These are phyloP conservation scores for Pseudocercospora macadamiae DNA, from an alignment of 2,329 filamentous ascomycete species.

Conservation along the genomic window DNA sequence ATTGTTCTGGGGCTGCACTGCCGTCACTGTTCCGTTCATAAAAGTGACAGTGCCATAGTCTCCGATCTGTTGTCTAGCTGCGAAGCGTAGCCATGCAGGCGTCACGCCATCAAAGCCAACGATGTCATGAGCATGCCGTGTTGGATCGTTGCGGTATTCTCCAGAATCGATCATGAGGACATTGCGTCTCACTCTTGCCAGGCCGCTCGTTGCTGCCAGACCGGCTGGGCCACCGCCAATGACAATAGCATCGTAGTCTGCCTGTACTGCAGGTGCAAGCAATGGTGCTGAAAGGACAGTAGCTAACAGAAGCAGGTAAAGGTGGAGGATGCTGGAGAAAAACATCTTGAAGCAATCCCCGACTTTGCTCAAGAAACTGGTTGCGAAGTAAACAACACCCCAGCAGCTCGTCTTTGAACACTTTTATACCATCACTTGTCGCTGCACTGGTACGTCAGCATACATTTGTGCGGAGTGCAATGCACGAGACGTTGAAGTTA, in stretches of 20 bases:
- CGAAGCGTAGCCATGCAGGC: conserved; percentile 27
- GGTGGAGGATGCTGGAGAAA: background rate
- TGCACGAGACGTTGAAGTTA: too few relatives aligned
- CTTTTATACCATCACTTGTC: too few relatives aligned
- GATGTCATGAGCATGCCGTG: conserved; percentile 26
- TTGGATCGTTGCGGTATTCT: conserved; percentile 31
- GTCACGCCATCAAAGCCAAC: conserved; percentile 28
- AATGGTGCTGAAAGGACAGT: conserved; percentile 6
- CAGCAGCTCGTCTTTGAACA: too few relatives aligned
- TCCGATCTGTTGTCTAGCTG: conserved; percentile 26
- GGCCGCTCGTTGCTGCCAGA: conserved; percentile 27
- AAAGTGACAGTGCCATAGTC: conserved; percentile 22
- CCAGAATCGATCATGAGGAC: conserved; percentile 27
- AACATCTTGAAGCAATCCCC: background rate
- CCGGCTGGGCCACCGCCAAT: conserved; percentile 28
- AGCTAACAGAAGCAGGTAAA: background rate
- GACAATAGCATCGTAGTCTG: conserved; percentile 22
- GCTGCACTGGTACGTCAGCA: too few relatives aligned
- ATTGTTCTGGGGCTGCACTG: conserved; percentile 15
- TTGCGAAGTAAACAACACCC: too few relatives aligned
- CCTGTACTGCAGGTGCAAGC: conserved; percentile 5
- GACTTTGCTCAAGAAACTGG: too few relatives aligned
- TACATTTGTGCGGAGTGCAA: too few relatives aligned
- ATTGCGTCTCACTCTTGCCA: conserved; percentile 29
- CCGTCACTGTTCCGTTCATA: conserved; percentile 18